phyloP scores from a whole-genome alignment of 495 filamentous ascomycete species.

The Daldinia vernicosa region DNA sequence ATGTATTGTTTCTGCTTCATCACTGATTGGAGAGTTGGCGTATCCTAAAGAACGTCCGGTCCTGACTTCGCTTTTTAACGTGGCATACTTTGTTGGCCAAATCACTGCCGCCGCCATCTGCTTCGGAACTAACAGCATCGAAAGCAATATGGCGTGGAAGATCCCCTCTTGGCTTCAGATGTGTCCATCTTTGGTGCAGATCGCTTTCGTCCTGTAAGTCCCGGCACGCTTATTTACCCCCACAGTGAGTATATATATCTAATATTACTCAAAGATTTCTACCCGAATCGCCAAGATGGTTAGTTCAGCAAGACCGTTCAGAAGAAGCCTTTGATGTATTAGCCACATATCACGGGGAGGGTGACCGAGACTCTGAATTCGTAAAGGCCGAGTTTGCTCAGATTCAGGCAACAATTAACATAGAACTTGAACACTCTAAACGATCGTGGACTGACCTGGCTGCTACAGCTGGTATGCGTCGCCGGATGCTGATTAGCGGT shows the following conservation, averaged over 20 bases:
- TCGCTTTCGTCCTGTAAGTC: slow-evolving; percentile 58
- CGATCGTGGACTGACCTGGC: slow-evolving; percentile 61
- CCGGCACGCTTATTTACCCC: slow-evolving; percentile 45
- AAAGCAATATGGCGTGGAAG: slow-evolving; percentile 69
- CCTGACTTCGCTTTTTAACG: slow-evolving; percentile 74
- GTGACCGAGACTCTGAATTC: slow-evolving; percentile 58
- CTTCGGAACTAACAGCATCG: slow-evolving; percentile 66
- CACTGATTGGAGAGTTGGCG: slow-evolving; percentile 69
- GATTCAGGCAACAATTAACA: slow-evolving; percentile 61
- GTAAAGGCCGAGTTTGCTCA: slow-evolving; percentile 62
- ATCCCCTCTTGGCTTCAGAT: slow-evolving; percentile 70
- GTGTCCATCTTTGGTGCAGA: slow-evolving; percentile 65
- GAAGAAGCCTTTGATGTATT: slow-evolving; percentile 65
- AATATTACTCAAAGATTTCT: slow-evolving; percentile 53
- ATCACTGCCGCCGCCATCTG: slow-evolving; percentile 69
- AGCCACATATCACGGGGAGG: slow-evolving; percentile 66
- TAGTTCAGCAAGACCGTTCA: slow-evolving; percentile 60
- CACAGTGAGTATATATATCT: background rate
- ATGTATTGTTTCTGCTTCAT: slow-evolving; percentile 69
- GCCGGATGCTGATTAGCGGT: slow-evolving; percentile 60
- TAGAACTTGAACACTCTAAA: slow-evolving; percentile 58
- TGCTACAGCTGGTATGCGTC: slow-evolving; percentile 54
- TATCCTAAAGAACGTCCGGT: slow-evolving; percentile 72
- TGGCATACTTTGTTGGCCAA: slow-evolving; percentile 69
- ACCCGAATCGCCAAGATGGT: slow-evolving; percentile 64